Percentiles rank a stretch among this genome's conserved stretches.
Conservation (phyloP, 148 eudicot species). For the Rhododendron ferrugineum region DNA sequence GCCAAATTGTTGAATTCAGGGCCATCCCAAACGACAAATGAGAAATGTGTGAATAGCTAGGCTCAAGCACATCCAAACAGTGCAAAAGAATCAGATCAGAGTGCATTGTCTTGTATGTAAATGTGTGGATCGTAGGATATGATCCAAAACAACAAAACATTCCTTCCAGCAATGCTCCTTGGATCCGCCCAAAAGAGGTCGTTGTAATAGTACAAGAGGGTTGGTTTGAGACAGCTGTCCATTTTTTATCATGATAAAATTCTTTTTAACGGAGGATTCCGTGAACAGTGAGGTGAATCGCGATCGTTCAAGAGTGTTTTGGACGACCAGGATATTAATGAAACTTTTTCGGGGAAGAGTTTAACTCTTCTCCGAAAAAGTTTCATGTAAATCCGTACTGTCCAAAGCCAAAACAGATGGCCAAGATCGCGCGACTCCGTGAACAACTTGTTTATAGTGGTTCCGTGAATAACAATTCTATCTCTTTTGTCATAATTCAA, state of each 20-base stretch:
- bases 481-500: background rate
- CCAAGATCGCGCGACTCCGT: too few species aligned
- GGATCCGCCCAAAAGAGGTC: constrained; percentile 8
- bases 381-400: too few species aligned
- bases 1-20: background rate
- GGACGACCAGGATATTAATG: too few species aligned
- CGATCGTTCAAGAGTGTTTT: too few species aligned
- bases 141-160: background rate
- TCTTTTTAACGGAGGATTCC: too few species aligned
- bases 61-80: background rate
- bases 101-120: background rate
- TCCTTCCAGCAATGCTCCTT: background rate
- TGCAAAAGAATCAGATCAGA: background rate
- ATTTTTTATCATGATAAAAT: background rate
- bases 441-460: too few species aligned
- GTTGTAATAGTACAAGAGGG: background rate
- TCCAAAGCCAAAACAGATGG: too few species aligned
- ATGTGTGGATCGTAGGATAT: background rate
- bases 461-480: too few species aligned
- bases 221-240: background rate
- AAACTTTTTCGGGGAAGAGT: too few species aligned
- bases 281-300: too few species aligned
- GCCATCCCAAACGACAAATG: background rate
- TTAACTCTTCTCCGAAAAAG: too few species aligned
- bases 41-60: background rate